Evolutionary conservation across 805 yeast genomes (phyloP), one percentile per base, ranked within the genome.

Genomic region (Ascoidea rubescens): DNA sequence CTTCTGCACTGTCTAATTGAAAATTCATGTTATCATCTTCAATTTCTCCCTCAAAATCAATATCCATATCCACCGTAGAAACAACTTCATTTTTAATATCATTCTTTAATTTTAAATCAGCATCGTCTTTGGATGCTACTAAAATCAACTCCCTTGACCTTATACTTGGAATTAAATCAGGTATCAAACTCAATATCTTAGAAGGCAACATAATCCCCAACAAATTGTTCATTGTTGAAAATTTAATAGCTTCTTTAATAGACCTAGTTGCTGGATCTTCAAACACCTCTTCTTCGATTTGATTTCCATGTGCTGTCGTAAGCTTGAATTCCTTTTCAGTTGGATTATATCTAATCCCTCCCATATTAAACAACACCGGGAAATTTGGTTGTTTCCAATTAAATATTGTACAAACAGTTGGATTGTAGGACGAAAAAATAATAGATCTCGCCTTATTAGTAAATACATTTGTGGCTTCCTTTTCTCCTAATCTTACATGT

Each of bases 351-450:
- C 73, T 68, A 8, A 82, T 69, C n/a, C 88, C 87, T 59, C 80
- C 82, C 76, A 90, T 78, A 52, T 82, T 79, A 67, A 87, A 85
- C 57, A 93, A 81, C 0, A 93, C 98, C 0, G 99, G 97, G 67
- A 84, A 93, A 64, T 91, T 91, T 12, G 99, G 98, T 67, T 93
- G 99, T 67, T 93, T 93, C 99, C 99, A 93, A 67, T 93, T 93
- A 59, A 93, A 69, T 48, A 88, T 85, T 8, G 96, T 87, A 67
- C 98, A 93, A n/a, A 89, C 87, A 48, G 81, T 78, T 42, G 96
- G 85, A 65, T 89, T 88, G 52, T 85, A 78, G 0, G 96, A 87
- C 10, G 95, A 79, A 66, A 93, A 87, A 7, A 91, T 81, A 47
- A 93, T 69, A 0, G 95, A 80, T 54, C 96, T 71, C 21, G 64